Percentiles rank a stretch among this genome's conserved stretches.
These are phyloP conservation scores for Letharia lupina DNA, from an alignment of 495 filamentous ascomycete species.

Conservation along the genomic window DNA sequence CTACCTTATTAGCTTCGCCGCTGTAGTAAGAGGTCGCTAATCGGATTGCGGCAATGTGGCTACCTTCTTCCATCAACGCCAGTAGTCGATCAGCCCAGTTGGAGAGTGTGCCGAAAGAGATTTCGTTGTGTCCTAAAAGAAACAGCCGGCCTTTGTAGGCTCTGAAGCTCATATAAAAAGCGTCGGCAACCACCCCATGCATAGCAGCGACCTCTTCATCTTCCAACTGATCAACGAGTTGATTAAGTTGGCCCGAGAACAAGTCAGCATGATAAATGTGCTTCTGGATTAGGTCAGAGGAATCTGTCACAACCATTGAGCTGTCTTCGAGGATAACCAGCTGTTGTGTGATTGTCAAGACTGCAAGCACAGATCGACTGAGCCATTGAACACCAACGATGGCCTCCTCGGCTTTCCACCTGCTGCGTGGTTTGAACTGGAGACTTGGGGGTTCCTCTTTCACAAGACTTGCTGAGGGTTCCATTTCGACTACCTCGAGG, in stretches of 20 bases:
- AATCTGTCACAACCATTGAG: slow-evolving; percentile 81
- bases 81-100: slow-evolving; percentile 99
- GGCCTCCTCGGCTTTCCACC: slow-evolving; percentile 90
- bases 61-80: slow-evolving; percentile 89
- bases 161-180: slow-evolving; percentile 95
- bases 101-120: slow-evolving; percentile 80
- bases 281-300: slow-evolving; percentile 82
- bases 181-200: slow-evolving; percentile 94
- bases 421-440: slow-evolving; percentile 70
- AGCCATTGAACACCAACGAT: slow-evolving; percentile 98
- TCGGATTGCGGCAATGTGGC: slow-evolving; percentile 82
- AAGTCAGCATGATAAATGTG: slow-evolving; percentile 87
- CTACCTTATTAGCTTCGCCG: slow-evolving; percentile 81
- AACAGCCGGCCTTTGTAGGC: slow-evolving; percentile 92
- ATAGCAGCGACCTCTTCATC: slow-evolving; percentile 73
- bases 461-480: slow-evolving; percentile 52
- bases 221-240: slow-evolving; percentile 77
- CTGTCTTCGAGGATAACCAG: slow-evolving; percentile 87
- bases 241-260: slow-evolving; percentile 75
- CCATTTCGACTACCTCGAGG: slow-evolving; percentile 70
- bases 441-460: slow-evolving; percentile 63
- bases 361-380: slow-evolving; percentile 82
- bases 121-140: slow-evolving; percentile 79
- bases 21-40: slow-evolving; percentile 88
- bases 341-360: slow-evolving; percentile 87